These are phyloP conservation scores for Neofusicoccum sp. DNA, from an alignment of 2,329 filamentous ascomycete species.

Conservation along the genomic window DNA sequence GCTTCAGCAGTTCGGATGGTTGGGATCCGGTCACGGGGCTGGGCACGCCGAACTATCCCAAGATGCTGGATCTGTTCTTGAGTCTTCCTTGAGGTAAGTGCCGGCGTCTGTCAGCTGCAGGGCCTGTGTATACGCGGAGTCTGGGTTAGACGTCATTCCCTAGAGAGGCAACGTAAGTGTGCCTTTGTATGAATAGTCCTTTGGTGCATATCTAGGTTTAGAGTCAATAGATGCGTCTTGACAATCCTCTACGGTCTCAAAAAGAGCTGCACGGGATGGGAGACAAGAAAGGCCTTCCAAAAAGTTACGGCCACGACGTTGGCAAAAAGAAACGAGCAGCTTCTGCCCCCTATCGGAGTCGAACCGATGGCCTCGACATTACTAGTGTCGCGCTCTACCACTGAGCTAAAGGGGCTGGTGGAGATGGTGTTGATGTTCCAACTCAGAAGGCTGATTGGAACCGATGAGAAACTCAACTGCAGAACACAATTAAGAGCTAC, in stretches of 20 bases:
- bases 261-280: too few species aligned
- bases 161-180: too few species aligned
- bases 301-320: too few species aligned
- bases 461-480: neutral
- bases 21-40: conserved; percentile 52
- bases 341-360: conserved; percentile 18
- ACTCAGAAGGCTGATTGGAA: neutral
- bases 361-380: conserved; percentile 20
- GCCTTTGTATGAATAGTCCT: too few species aligned
- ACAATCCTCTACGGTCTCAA: too few species aligned
- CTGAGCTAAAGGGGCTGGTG: conserved; percentile 17
- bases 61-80: conserved; percentile 29
- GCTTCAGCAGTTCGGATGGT: conserved; percentile 23
- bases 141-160: too few species aligned
- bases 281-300: too few species aligned
- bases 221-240: too few species aligned
- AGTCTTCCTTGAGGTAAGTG: neutral
- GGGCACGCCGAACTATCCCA: conserved; percentile 48
- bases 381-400: conserved; percentile 20
- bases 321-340: conserved; percentile 12
- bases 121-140: too few species aligned
- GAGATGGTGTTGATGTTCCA: too few species aligned
- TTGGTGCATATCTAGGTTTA: too few species aligned
- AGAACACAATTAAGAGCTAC: neutral
- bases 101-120: too few species aligned